Evolutionary conservation across 495 filamentous ascomycete species (phyloP).

Genomic region (Tricharina praecox): DNA sequence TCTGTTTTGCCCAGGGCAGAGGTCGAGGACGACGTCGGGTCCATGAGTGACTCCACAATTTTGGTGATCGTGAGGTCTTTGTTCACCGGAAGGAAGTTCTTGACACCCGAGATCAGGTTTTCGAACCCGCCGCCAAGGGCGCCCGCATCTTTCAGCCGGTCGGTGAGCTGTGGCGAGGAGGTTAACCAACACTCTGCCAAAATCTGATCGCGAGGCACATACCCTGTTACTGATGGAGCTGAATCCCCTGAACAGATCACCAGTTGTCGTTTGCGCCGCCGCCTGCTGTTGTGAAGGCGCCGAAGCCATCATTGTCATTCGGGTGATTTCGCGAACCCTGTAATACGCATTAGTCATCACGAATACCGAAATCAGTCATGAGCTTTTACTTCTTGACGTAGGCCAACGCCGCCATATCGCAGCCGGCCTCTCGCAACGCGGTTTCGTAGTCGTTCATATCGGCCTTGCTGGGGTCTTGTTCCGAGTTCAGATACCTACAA

Average conservation of each 20-base stretch:
- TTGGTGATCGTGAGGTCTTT: slow-evolving; percentile 92
- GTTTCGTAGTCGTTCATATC: slow-evolving; percentile 83
- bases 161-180: slow-evolving; percentile 46
- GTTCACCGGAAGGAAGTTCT: slow-evolving; percentile 92
- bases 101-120: slow-evolving; percentile 89
- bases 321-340: slow-evolving; percentile 85
- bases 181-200: too few species aligned
- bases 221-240: slow-evolving; percentile 52
- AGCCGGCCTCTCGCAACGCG: slow-evolving; percentile 57
- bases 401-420: slow-evolving; percentile 54
- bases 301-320: slow-evolving; percentile 97
- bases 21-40: slow-evolving; percentile 71
- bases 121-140: slow-evolving; percentile 80
- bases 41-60: slow-evolving; percentile 97
- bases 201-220: too few species aligned
- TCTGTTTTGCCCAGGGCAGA: slow-evolving; percentile 94
- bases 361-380: neutral
- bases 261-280: slow-evolving; percentile 43
- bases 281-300: slow-evolving; percentile 49
- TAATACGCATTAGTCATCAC: neutral
- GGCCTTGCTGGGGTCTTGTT: slow-evolving; percentile 62
- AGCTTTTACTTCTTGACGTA: slow-evolving; percentile 68
- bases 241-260: slow-evolving; percentile 73
- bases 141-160: slow-evolving; percentile 80
- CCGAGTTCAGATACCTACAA: slow-evolving; percentile 52